Evolutionary conservation across 805 yeast genomes (phyloP), one percentile per base, ranked within the genome.

Genomic region (Pichia scutulata): DNA sequence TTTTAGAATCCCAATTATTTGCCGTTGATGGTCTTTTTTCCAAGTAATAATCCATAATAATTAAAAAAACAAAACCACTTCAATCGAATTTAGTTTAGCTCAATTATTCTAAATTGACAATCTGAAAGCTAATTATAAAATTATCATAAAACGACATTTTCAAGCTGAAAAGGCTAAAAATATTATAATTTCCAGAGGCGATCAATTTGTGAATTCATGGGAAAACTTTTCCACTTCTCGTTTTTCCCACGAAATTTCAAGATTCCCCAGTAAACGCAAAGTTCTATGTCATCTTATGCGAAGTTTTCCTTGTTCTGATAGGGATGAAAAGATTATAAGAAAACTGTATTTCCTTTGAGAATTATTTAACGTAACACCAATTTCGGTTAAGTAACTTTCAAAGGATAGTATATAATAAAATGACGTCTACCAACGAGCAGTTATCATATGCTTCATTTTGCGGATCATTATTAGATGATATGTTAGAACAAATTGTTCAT

Each of bases 401-500:
- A 7, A 33, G 37, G 10, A n/a, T 33, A 33, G 2, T 8, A 33
- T 33, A 28, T 28, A 28, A 14, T 10, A 39, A 7, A 37, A 54
- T 46, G 52, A 39, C 53, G 10, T 53, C 56, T 46, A 22, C 55
- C 12, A 57, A 54, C 43, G 54, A 50, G 4, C 21, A 22, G 24
- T 49, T 67, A 23, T 61, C 71, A 4, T 64, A 62, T 48, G 53
- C 63, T n/a, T 55, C 68, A 2, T 51, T 68, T 14, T 64, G 70
- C 3, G 48, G 56, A 19, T 55, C 65, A 2, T 60, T 68, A 4
- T 55, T 67, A 13, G 66, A 63, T 47, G 67, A 63, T 43, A 61
- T 69, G 67, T 44, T 68, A 22, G 55, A 61, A 12, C 65, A 68
- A n/a, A 60, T 69, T 16, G 60, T 69, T 13, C 64, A 65, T 37